These are phyloP conservation scores for Neurospora intermedia DNA, from an alignment of 495 filamentous ascomycete species.

Conservation along the genomic window DNA sequence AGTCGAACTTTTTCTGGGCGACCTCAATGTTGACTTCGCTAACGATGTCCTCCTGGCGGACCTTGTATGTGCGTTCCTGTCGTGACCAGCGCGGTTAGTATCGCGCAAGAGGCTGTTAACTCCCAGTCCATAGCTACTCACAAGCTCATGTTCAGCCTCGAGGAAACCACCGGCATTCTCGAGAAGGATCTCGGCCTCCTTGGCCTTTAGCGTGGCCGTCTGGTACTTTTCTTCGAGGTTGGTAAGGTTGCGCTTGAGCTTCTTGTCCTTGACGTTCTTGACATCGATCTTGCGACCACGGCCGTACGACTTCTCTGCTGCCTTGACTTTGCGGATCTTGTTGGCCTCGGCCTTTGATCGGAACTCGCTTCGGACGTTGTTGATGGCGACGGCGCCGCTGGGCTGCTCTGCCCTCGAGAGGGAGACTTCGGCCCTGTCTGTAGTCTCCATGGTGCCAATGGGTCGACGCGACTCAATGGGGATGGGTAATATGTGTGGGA, in stretches of 20 bases:
- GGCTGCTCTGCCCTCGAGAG: constrained; percentile 13
- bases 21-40: constrained; percentile 65
- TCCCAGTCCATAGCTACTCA: not conserved
- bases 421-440: constrained; percentile 11
- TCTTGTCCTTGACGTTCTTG: constrained; percentile 64
- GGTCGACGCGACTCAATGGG: not conserved
- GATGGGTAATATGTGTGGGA: not conserved
- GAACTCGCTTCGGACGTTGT: constrained; percentile 34
- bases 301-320: constrained; percentile 73
- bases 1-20: constrained; percentile 83
- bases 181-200: constrained; percentile 89
- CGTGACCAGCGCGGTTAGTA: not conserved
- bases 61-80: constrained; percentile 73
- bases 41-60: constrained; percentile 79
- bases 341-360: constrained; percentile 30
- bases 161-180: constrained; percentile 82
- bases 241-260: constrained; percentile 69
- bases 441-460: constrained; percentile 15
- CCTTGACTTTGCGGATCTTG: constrained; percentile 34
- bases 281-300: constrained; percentile 60
- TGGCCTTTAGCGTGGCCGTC: constrained; percentile 65
- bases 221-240: constrained; percentile 72
- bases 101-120: not conserved
- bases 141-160: constrained; percentile 73
- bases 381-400: constrained; percentile 38